Conservation (phyloP, 176 grass and related monocot genomes). For the Raddia distichophylla region DNA sequence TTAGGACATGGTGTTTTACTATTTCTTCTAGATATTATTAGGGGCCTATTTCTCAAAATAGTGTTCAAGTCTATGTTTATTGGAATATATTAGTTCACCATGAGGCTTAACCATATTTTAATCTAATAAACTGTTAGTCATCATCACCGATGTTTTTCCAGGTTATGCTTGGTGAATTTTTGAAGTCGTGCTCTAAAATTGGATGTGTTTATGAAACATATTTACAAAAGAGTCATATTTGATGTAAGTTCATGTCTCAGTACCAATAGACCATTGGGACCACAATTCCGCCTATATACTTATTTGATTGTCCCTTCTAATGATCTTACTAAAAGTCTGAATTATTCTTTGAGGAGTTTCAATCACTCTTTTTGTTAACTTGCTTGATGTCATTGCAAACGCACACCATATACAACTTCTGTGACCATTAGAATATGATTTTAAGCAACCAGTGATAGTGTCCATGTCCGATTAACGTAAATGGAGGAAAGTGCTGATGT, state of each 20-base stretch:
- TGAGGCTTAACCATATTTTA: not conserved
- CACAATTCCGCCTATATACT: not conserved
- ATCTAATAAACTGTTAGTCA: not conserved
- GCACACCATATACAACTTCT: not conserved
- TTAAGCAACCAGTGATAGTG: not conserved
- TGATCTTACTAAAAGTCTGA: conserved; percentile 10
- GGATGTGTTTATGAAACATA: conserved; percentile 15
- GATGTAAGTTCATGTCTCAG: not conserved
- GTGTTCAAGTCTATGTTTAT: not conserved
- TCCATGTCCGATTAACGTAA: not conserved
- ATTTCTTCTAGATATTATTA: conserved; percentile 5
- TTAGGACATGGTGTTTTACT: not conserved
- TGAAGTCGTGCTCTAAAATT: not conserved
- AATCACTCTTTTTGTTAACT: conserved; percentile 5
- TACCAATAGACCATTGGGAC: conserved; percentile 15
- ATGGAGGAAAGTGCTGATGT: conserved; percentile 3
- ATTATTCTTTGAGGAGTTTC: not conserved
- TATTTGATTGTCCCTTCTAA: conserved; percentile 13
- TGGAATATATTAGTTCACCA: conserved; percentile 2
- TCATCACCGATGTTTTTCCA: not conserved
- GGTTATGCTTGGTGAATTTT: conserved; percentile 13
- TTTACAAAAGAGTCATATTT: conserved; percentile 18
- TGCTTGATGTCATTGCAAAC: conserved; percentile 34
- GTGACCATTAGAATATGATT: not conserved
- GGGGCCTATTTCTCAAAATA: not conserved